A percentile compares a stretch with the other conserved stretches of the same genome.
phyloP scores from a whole-genome alignment of 768 basidiomycete species.

The Antrodiella citrinella region DNA sequence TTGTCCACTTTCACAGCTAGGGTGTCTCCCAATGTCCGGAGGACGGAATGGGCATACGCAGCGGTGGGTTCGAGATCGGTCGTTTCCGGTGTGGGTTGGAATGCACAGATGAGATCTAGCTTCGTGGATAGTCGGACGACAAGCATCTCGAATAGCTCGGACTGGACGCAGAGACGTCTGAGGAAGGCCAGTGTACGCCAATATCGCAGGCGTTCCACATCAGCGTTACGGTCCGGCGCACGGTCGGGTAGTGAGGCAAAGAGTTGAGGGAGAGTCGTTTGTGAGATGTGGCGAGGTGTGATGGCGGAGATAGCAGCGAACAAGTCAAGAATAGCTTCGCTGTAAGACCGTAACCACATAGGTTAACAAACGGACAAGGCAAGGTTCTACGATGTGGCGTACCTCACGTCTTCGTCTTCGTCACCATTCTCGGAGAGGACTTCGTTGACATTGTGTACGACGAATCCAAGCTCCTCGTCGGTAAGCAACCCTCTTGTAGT shows the following conservation, averaged over 20 bases:
- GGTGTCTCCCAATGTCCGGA: slow-evolving; percentile 59
- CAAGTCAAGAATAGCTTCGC: slow-evolving; percentile 52
- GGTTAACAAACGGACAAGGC: neutral
- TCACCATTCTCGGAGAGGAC: slow-evolving; percentile 44
- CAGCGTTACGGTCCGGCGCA: slow-evolving; percentile 48
- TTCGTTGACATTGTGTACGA: slow-evolving; percentile 71
- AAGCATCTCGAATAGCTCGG: slow-evolving; percentile 77
- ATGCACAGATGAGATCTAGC: slow-evolving; percentile 58
- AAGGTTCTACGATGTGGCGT: slow-evolving; percentile 23
- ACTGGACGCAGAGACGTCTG: slow-evolving; percentile 61
- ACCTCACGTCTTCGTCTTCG: slow-evolving; percentile 46
- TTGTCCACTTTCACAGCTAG: slow-evolving; percentile 40
- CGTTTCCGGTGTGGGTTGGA: slow-evolving; percentile 17
- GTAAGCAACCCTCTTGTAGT: slow-evolving; percentile 54
- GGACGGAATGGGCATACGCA: slow-evolving; percentile 80
- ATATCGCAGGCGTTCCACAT: slow-evolving; percentile 48
- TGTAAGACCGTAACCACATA: slow-evolving; percentile 24
- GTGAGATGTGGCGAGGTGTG: slow-evolving; percentile 58
- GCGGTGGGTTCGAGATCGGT: slow-evolving; percentile 45
- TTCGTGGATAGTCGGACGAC: slow-evolving; percentile 71
- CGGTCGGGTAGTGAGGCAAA: slow-evolving; percentile 67
- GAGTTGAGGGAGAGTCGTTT: slow-evolving; percentile 73
- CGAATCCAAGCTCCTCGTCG: slow-evolving; percentile 68
- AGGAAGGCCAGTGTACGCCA: slow-evolving; percentile 65
- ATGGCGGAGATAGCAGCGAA: slow-evolving; percentile 52